Base-by-base conservation (phyloP, 2,329 filamentous ascomycete genomes). In the Aspergillus ustus region DNA sequence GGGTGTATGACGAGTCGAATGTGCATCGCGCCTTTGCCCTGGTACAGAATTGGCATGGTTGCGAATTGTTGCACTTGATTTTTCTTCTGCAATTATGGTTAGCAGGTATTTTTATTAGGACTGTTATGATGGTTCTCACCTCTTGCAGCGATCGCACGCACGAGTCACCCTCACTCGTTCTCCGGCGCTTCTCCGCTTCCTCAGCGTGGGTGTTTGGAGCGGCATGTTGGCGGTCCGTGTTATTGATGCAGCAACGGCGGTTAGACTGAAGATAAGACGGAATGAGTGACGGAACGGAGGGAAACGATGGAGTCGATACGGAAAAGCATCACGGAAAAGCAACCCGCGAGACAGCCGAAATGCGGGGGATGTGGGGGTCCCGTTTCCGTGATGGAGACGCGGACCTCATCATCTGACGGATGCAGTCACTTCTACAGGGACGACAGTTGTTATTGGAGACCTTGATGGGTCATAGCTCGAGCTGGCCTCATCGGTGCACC, bases 1-100 rank as follows among this genome's bases (percentile, higher is more conserved):
- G 54, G 3, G 57, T 48, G 57, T 67, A 67, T 2, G 62, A 51
- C 5, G 60, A 49, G 13, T 60, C 54, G 51, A 63, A 69, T 7
- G 65, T 63, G 51, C 67, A 69, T 20, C 40, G 53, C 4, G 59
- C 56, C 17, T 63, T 60, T 20, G 62, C 59, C 8, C 61, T 37
- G 20, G 62, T 25, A 40, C 67, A 69, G 28, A 69, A 64, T 17
- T 62, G 60, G 68, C 83, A 85, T 7, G 83, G 82, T 71, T 84
- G 81, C 70, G 81, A 83, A 63, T 82, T 82, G 66, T 84, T 82
- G 70, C 83, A 85, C 69, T 84, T 84, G 70, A 84, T 84, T 71
- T 85, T 85, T 73, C 84, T 84, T 20, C 54, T 57, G 22, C 28
- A 48, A 19, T 6, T 15, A n/a, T n/a, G n/a, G 17, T 50, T 4